Percentiles rank a stretch among this genome's conserved stretches.
These are phyloP conservation scores for Ensete glaucum DNA, from an alignment of 176 grass and related monocot genomes.

Conservation along the genomic window DNA sequence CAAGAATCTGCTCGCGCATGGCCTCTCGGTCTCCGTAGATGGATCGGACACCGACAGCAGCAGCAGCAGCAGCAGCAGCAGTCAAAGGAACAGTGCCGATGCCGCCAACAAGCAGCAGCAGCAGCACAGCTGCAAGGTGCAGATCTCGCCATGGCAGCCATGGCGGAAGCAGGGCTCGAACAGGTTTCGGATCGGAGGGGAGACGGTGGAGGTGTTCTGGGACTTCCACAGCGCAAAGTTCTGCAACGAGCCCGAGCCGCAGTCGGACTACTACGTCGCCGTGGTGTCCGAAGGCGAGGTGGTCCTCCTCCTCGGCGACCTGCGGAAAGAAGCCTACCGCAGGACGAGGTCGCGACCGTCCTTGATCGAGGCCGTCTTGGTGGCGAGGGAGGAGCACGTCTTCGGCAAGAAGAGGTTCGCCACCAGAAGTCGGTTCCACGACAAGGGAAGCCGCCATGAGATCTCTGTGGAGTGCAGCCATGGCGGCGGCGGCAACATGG, in stretches of 20 bases:
- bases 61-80: background rate
- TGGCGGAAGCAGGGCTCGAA: conserved; percentile 77
- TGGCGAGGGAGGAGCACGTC: conserved; percentile 80
- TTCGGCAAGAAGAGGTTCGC: conserved; percentile 81
- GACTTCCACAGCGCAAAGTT: conserved; percentile 62
- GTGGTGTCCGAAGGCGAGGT: conserved; percentile 52
- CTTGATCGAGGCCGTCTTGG: conserved; percentile 39
- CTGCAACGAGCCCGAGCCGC: conserved; percentile 60
- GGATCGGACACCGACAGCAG: conserved; percentile 33
- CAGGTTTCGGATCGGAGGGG: conserved; percentile 51
- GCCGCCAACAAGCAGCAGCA: conserved; percentile 14
- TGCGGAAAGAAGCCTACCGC: conserved; percentile 64
- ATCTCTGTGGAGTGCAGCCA: conserved; percentile 75
- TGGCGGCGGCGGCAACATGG: conserved; percentile 32
- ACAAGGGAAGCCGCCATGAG: conserved; percentile 58
- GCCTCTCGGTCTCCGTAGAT: conserved; percentile 63
- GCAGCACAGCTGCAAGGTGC: conserved; percentile 52
- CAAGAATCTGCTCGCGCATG: conserved; percentile 69
- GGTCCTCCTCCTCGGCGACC: conserved; percentile 73
- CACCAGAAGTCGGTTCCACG: conserved; percentile 54
- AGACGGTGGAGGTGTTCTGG: conserved; percentile 67
- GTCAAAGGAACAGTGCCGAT: background rate
- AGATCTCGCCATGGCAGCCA: conserved; percentile 88
- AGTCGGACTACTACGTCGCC: conserved; percentile 62
- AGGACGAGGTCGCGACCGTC: conserved; percentile 50